Base-by-base conservation (phyloP, 164 flowering plant genomes). In the Malania oleifera region DNA sequence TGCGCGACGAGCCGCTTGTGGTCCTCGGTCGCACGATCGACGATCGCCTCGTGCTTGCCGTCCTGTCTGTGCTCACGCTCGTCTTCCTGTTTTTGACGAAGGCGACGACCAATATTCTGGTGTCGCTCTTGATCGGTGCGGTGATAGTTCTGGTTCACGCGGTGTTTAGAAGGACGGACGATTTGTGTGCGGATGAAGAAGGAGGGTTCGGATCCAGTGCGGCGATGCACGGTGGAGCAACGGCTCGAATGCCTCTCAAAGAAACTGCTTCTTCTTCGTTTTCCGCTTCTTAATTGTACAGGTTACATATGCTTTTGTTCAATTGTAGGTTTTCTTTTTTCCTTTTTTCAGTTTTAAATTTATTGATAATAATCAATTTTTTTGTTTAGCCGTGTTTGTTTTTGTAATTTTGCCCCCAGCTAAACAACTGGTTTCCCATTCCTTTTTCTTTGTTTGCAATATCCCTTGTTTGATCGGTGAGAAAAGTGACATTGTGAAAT, bases 1-100 rank as follows among this genome's bases (percentile, higher is more conserved):
- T 73, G 2, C 77, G 84, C 1, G 86, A 82, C 22, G 73, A 65
- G 28, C 81, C 84, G 0, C 28, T 80, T 7, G 56, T 66, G 22
- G 39, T 80, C 1, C 20, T 54, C 5, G 70, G 77, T 54, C 59
- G 53, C 2, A 49, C 17, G 18, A 59, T 86, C 41, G 69, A 65
- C 5, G 84, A 83, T 35, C 68, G 68, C 2, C 20, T 75, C 13
- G 78, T 83, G 20, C 44, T 77, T 31, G 27, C 31, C 7, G 63
- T 61, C 3, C 56, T 86, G 31, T 62, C 69, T 6, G 34, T 75
- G 19, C 46, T 64, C 8, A 84, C 87, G 1, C 19, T 82, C 1
- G 61, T 70, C 2, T 49, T 67, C 26, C 65, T 84, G 22, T 40
- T 80, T 37, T 44, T 77, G 9, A 79, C 86, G 8, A 48, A 58